These are phyloP conservation scores for Penicillium paneum DNA, from an alignment of 2,329 filamentous ascomycete species.

Conservation along the genomic window DNA sequence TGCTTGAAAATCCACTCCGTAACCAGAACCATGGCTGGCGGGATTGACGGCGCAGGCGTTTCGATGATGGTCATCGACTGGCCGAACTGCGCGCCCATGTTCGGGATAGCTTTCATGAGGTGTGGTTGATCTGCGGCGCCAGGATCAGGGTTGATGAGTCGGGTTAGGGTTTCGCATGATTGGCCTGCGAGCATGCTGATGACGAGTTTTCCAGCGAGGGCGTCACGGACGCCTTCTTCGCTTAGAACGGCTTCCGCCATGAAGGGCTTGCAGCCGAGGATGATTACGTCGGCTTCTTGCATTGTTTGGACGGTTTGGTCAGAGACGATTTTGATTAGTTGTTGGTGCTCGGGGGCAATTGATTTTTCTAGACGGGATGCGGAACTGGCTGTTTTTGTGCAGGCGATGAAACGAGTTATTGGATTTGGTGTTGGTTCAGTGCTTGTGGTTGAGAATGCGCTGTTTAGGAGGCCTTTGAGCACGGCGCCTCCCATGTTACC, in stretches of 20 bases:
- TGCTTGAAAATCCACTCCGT: slow-evolving; percentile 52
- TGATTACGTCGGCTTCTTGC: slow-evolving; percentile 38
- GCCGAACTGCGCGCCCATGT: slow-evolving; percentile 45
- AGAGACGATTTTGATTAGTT: slow-evolving; percentile 35
- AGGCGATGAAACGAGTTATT: slow-evolving; percentile 37
- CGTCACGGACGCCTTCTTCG: slow-evolving; percentile 36
- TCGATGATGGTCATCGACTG: slow-evolving; percentile 52
- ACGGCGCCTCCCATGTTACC: slow-evolving; percentile 40
- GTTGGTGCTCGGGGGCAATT: slow-evolving; percentile 28
- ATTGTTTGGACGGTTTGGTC: slow-evolving; percentile 37
- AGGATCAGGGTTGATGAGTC: slow-evolving; percentile 13
- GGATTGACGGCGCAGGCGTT: slow-evolving; percentile 42
- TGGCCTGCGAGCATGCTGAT: slow-evolving; percentile 52
- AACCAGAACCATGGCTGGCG: slow-evolving; percentile 33
- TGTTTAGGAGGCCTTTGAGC: slow-evolving; percentile 31
- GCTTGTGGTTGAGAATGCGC: slow-evolving; percentile 14
- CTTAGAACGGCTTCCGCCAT: slow-evolving; percentile 41
- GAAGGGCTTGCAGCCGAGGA: slow-evolving; percentile 49
- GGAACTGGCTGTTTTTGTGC: slow-evolving; percentile 39
- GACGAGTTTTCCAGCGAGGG: slow-evolving; percentile 46
- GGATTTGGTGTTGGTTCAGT: neutral
- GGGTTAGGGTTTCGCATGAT: slow-evolving; percentile 28
- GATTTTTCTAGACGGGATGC: slow-evolving; percentile 30
- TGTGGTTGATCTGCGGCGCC: slow-evolving; percentile 13
- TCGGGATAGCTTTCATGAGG: slow-evolving; percentile 46